Evolutionary conservation across 2,329 filamentous ascomycete genomes (phyloP).

Genomic region (Phoma sp.): DNA sequence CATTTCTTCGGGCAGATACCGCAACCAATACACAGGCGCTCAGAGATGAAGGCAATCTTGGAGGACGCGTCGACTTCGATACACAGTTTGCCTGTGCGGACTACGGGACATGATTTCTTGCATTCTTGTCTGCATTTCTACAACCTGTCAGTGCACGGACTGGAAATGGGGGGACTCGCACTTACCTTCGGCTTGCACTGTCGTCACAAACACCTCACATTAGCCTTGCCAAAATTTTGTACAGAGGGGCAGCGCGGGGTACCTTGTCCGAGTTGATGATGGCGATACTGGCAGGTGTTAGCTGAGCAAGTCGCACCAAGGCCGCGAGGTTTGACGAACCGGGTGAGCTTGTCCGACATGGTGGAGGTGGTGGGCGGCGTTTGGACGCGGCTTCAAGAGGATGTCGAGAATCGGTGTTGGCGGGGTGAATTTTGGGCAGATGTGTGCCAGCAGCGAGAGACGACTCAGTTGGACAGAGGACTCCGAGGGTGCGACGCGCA

Average conservation of each 20-base stretch:
- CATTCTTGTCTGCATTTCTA: constrained; percentile 99
- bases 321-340: constrained; percentile 63
- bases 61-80: constrained; percentile 90
- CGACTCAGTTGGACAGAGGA: background rate
- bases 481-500: constrained; percentile 3
- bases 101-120: constrained; percentile 98
- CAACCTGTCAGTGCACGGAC: constrained; percentile 25
- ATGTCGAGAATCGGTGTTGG: constrained; percentile 20
- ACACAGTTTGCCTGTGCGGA: constrained; percentile 95
- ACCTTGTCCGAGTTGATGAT: constrained; percentile 99
- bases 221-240: constrained; percentile 41
- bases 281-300: constrained; percentile 70
- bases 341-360: constrained; percentile 94
- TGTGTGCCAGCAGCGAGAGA: constrained; percentile 18
- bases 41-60: constrained; percentile 97
- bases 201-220: constrained; percentile 51
- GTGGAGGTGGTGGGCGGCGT: constrained; percentile 26
- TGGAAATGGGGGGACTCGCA: constrained; percentile 28
- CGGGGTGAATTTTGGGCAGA: constrained; percentile 27
- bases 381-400: constrained; percentile 13
- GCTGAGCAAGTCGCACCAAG: constrained; percentile 5
- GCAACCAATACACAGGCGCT: constrained; percentile 94
- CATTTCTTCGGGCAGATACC: constrained; percentile 99
- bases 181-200: constrained; percentile 87
- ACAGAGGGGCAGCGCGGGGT: constrained; percentile 51